Evolutionary conservation across 305 asterid species (phyloP).

Genomic region (Galium porrigens): DNA sequence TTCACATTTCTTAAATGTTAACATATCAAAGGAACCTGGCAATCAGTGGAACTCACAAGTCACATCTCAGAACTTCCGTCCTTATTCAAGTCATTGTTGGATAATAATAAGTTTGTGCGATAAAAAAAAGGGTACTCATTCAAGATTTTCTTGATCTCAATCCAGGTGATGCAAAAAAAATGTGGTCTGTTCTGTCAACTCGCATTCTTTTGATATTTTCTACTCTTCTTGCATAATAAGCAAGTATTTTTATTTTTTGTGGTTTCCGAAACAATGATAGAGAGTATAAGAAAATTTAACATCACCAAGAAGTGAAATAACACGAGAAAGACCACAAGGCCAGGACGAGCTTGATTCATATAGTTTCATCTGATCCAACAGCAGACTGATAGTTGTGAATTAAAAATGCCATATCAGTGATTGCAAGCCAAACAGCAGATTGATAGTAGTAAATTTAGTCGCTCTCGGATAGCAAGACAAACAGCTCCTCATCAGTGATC

Average conservation of each 20-base stretch:
- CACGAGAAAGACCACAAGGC: neutral
- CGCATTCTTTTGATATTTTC: neutral
- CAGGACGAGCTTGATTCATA: neutral
- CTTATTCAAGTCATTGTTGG: too few relatives aligned
- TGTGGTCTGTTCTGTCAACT: neutral
- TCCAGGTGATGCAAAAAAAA: neutral
- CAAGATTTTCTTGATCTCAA: too few relatives aligned
- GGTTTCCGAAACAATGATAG: neutral
- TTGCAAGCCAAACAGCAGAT: neutral
- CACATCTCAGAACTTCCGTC: too few relatives aligned
- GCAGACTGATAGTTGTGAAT: neutral
- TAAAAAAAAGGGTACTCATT: too few relatives aligned
- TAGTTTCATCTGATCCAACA: neutral
- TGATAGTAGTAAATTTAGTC: slow-evolving; percentile 25
- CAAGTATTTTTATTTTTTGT: neutral
- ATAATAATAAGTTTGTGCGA: too few relatives aligned
- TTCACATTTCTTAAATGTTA: too few relatives aligned
- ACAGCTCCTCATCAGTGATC: slow-evolving; percentile 78
- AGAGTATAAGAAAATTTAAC: neutral
- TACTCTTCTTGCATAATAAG: neutral
- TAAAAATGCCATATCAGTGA: neutral
- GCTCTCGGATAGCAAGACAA: slow-evolving; percentile 66
- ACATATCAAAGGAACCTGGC: too few relatives aligned
- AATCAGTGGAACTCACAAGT: too few relatives aligned
- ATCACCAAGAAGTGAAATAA: neutral